phyloP scores from a whole-genome alignment of 441 rosid genomes.

The Omphalea diandra region DNA sequence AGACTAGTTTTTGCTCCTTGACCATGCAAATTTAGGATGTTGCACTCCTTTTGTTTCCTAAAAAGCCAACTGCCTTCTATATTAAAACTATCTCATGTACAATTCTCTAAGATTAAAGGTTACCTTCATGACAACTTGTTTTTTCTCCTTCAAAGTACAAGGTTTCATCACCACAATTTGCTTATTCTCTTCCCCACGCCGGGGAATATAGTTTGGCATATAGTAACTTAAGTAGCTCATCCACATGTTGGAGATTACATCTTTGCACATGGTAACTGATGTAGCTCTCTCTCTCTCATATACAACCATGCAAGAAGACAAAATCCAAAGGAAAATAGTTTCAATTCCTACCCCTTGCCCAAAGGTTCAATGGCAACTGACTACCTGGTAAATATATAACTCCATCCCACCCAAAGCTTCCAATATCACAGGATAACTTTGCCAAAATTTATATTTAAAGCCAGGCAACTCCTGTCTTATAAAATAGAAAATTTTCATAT shows the following conservation, averaged over 20 bases:
- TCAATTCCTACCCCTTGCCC: neutral
- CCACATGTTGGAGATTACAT: neutral
- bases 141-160: neutral
- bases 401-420: conserved; percentile 5
- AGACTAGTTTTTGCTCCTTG: neutral
- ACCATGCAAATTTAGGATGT: neutral
- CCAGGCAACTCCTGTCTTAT: neutral
- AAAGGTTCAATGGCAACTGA: neutral
- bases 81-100: neutral
- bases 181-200: too few relatives aligned
- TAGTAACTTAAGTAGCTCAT: too few relatives aligned
- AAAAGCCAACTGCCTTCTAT: neutral
- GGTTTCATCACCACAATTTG: neutral
- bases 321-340: neutral
- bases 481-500: neutral
- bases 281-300: neutral
- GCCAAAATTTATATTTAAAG: neutral
- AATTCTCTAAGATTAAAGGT: neutral
- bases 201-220: too few relatives aligned
- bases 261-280: neutral
- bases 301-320: conserved; percentile 7
- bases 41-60: neutral
- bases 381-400: neutral
- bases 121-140: neutral
- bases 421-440: neutral